A percentile compares a stretch with the other conserved stretches of the same genome.
Evolutionary conservation across 192 early-diverging fungal genomes (phyloP).

Genomic region (Rhizophagus clarus): DNA sequence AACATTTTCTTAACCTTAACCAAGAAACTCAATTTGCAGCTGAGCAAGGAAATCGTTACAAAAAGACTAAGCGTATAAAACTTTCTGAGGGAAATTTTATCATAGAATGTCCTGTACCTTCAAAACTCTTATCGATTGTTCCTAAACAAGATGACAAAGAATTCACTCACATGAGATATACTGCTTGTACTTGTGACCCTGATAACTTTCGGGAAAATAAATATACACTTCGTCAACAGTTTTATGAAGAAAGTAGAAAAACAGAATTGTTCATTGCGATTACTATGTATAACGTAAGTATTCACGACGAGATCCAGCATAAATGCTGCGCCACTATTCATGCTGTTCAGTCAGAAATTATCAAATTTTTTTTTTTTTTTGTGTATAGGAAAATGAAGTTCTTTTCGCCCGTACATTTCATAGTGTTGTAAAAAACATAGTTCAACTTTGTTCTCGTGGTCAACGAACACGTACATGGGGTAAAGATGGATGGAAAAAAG

Average conservation of each 20-base stretch:
- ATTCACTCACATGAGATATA: constrained; percentile 94
- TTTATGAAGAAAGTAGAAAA: constrained; percentile 48
- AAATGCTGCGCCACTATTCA: neutral
- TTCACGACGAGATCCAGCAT: neutral
- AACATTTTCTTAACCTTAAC: neutral
- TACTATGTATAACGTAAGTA: constrained; percentile 74
- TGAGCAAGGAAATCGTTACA: constrained; percentile 9
- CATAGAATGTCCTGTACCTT: constrained; percentile 69
- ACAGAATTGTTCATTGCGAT: constrained; percentile 83
- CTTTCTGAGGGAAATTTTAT: constrained; percentile 71
- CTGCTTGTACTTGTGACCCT: constrained; percentile 85
- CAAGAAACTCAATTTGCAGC: neutral
- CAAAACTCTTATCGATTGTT: constrained; percentile 53
- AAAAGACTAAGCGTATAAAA: constrained; percentile 49
- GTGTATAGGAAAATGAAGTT: constrained; percentile 75
- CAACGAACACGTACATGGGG: constrained; percentile 77
- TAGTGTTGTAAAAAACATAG: constrained; percentile 88
- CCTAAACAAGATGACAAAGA: constrained; percentile 67
- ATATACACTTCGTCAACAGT: constrained; percentile 72
- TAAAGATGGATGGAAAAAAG: constrained; percentile 80
- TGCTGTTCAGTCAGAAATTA: neutral
- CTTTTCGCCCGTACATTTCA: constrained; percentile 87
- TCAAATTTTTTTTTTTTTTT: neutral
- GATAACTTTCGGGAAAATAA: constrained; percentile 74
- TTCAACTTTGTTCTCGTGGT: constrained; percentile 77